Evolutionary conservation across 257 asterid species (phyloP), one percentile per base, ranked within the genome.

Genomic region (Anisodus tanguticus): DNA sequence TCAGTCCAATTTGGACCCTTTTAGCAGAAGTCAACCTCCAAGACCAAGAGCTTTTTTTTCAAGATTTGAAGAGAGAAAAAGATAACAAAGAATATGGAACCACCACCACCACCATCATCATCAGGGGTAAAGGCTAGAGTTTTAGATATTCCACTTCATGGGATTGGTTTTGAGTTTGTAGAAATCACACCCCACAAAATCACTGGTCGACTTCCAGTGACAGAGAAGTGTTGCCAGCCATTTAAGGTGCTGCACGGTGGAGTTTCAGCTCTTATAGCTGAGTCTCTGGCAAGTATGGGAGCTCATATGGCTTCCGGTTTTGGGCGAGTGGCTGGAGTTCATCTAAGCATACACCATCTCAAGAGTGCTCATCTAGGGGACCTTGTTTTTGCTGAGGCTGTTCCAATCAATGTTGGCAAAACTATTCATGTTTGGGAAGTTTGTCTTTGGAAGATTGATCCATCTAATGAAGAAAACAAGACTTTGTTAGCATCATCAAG

Each of bases 341-440:
- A 90, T 35, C 87, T 90, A 8, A 85, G 86, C 53, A 90, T 90
- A 37, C 87, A 90, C 70, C 92, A 90, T 49, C 84, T 95, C 64
- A 94, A 89, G 91, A 90, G 94, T 8, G 98, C 97, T 35, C 70
- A 83, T n/a, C 59, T 92, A 15, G 98, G 98, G 5, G 97, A 95
- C 84, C 89, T 90, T 77, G 92, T 94, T 0, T 17, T 88, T 16
- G 98, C 94, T 2, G 97, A 94, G 83, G 99, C 99, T 43, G 62
- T 84, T 1, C 98, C 99, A 0, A 71, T 92, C 81, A 91, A 82
- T 53, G 82, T 88, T 67, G 98, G 98, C 15, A 93, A 84, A 84
- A 90, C 94, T 9, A 88, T 95, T 84, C 98, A 95, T 92, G 95
- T 95, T 2, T 94, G 98, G 98, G 97, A 92, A 85, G 98, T 94